A percentile compares a stretch with the other conserved stretches of the same genome.
Evolutionary conservation across 1,139 yeast genomes (phyloP).

Genomic region (Zygosaccharomyces sapae): DNA sequence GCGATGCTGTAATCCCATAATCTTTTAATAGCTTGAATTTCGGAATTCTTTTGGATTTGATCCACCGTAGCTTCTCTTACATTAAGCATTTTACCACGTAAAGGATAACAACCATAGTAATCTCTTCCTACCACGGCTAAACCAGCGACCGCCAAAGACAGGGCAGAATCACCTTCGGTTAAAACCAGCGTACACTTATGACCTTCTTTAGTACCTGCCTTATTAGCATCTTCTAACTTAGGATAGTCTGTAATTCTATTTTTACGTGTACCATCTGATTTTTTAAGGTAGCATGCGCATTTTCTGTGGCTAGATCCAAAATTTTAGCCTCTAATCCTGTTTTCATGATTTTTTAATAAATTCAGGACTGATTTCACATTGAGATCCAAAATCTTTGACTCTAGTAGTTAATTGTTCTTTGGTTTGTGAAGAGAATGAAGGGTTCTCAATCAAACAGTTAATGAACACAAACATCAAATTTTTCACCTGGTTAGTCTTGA

Average conservation of each 20-base stretch:
- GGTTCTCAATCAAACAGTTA: conserved; percentile 91
- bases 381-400: conserved; percentile 83
- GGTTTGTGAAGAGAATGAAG: conserved; percentile 96
- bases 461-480: conserved; percentile 87
- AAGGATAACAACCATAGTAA: conserved; percentile 90
- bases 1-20: conserved; percentile 92
- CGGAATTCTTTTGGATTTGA: conserved; percentile 86
- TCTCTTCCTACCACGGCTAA: conserved; percentile 94
- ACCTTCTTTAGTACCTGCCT: conserved; percentile 93
- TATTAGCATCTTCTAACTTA: conserved; percentile 92
- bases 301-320: conserved; percentile 75
- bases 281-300: conserved; percentile 86
- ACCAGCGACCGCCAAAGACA: conserved; percentile 92
- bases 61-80: conserved; percentile 96
- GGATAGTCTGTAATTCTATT: conserved; percentile 84
- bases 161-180: conserved; percentile 98
- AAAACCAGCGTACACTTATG: conserved; percentile 85
- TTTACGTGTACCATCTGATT: conserved; percentile 85
- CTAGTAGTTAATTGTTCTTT: conserved; percentile 93
- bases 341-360: conserved; percentile 66
- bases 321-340: conserved; percentile 83
- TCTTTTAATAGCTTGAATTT: conserved; percentile 91
- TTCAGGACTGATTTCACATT: conserved; percentile 63
- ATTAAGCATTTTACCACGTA: conserved; percentile 89
- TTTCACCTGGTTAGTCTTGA: conserved; percentile 84